These are phyloP conservation scores for Euryodendron excelsum DNA, from an alignment of 148 eudicot species.

Conservation along the genomic window DNA sequence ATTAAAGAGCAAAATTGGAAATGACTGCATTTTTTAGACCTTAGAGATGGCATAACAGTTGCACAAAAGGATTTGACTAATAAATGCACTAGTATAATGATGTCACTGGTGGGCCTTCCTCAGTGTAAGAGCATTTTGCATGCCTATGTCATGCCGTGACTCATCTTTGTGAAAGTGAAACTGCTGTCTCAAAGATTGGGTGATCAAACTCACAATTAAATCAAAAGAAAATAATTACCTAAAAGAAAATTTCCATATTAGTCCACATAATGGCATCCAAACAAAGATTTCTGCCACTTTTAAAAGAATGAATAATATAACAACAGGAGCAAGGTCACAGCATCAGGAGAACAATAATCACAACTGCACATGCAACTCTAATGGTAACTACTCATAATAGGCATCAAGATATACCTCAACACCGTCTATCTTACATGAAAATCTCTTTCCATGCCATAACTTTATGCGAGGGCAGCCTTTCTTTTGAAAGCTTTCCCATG, in stretches of 20 bases:
- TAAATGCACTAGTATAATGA: neutral
- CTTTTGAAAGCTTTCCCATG: constrained; percentile 84
- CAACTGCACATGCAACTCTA: neutral
- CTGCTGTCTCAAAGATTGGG: neutral
- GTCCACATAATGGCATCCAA: neutral
- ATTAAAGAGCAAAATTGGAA: neutral
- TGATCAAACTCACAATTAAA: neutral
- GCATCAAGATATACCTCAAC: constrained; percentile 62
- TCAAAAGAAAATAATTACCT: neutral
- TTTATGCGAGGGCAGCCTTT: constrained; percentile 60
- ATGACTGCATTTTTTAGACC: neutral
- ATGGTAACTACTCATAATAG: neutral
- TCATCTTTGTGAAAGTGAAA: neutral
- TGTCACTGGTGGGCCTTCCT: too few relatives aligned
- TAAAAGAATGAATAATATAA: neutral
- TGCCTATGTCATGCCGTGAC: neutral
- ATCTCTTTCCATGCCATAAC: constrained; percentile 82
- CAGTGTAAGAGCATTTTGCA: neutral
- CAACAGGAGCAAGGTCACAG: neutral
- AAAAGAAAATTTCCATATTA: neutral
- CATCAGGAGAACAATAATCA: neutral
- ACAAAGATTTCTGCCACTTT: neutral
- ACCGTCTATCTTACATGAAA: constrained; percentile 82
- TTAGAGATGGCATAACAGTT: neutral
- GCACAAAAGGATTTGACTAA: neutral